Evolutionary conservation across 1,284 basidiomycete genomes (phyloP).

Genomic region (Naganishia albida): DNA sequence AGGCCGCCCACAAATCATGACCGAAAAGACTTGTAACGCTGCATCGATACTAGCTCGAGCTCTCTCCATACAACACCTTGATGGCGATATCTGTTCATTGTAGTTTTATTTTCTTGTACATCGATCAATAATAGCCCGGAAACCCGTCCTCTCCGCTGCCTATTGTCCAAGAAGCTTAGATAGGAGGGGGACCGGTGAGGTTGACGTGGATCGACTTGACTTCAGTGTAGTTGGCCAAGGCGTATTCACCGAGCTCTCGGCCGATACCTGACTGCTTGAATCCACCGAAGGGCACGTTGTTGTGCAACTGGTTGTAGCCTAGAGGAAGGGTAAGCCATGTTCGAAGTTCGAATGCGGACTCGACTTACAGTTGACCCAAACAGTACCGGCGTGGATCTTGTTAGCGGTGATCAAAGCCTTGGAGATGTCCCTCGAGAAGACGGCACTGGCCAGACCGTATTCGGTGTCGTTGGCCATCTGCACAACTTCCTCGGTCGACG

Average conservation of each 20-base stretch:
- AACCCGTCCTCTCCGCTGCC: background rate
- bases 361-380: constrained; percentile 64
- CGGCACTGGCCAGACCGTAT: constrained; percentile 83
- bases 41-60: no score
- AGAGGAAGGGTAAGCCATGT: background rate
- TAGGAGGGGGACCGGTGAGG: constrained; percentile 29
- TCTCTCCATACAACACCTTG: no score
- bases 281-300: constrained; percentile 76
- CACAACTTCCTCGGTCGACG: constrained; percentile 75
- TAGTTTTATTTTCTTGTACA: background rate
- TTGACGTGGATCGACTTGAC: constrained; percentile 61
- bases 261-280: constrained; percentile 83
- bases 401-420: constrained; percentile 74
- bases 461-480: constrained; percentile 77
- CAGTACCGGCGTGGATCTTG: constrained; percentile 77
- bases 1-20: no score
- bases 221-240: constrained; percentile 68
- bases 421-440: constrained; percentile 79
- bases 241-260: constrained; percentile 38
- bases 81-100: background rate
- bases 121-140: background rate
- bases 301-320: constrained; percentile 29
- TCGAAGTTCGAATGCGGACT: constrained; percentile 54
- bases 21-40: no score
- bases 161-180: constrained; percentile 23